These are phyloP conservation scores for Agrostemma githago DNA, from an alignment of 148 eudicot species.

Conservation along the genomic window DNA sequence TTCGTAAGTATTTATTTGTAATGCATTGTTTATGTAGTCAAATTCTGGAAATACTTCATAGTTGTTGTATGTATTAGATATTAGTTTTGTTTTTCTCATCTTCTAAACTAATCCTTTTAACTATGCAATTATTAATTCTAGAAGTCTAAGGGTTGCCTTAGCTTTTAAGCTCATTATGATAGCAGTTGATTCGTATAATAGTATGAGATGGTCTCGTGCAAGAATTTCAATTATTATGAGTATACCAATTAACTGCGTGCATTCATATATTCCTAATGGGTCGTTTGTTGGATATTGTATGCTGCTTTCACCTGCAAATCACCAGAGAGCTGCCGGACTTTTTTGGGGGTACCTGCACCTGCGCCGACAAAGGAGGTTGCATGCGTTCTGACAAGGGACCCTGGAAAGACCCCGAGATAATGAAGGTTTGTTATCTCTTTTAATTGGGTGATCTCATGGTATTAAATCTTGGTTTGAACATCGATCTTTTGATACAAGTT, in stretches of 20 bases:
- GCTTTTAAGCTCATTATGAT: no score
- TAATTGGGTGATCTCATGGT: background rate
- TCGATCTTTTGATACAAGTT: background rate
- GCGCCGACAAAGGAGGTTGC: conserved; percentile 90
- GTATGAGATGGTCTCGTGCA: background rate
- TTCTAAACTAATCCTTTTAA: background rate
- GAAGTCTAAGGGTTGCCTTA: no score
- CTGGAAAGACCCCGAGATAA: conserved; percentile 81
- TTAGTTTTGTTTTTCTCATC: background rate
- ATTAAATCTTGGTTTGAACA: background rate
- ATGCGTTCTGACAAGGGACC: conserved; percentile 94
- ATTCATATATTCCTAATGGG: conserved; percentile 3
- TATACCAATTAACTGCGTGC: background rate
- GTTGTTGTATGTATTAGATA: background rate
- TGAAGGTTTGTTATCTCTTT: conserved; percentile 42
- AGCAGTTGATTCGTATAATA: no score
- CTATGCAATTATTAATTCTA: no score
- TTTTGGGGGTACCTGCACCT: conserved; percentile 83
- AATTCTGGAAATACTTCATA: background rate
- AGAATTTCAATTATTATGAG: background rate
- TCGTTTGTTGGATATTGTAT: background rate
- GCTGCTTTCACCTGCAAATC: conserved; percentile 7
- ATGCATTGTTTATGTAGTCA: no score
- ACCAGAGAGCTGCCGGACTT: conserved; percentile 86
- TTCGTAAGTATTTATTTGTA: conserved; percentile 39